phyloP scores from a whole-genome alignment of 208 protist species.

The Strigomonas culicis region DNA sequence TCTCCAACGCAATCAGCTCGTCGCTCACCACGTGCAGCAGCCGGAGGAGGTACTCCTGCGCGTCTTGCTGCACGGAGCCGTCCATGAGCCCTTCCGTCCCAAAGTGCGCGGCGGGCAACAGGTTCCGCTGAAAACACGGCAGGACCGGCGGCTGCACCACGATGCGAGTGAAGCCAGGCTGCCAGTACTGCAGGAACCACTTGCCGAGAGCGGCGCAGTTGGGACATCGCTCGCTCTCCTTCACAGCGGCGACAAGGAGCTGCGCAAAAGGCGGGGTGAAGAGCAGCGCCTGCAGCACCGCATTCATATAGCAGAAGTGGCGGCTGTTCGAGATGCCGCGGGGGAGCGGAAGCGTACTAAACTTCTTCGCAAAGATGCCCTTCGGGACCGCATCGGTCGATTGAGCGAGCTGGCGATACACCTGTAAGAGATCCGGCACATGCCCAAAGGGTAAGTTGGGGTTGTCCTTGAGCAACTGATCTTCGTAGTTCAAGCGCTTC shows the following conservation, averaged over 20 bases:
- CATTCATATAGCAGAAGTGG: constrained; percentile 88
- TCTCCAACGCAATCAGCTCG: constrained; percentile 46
- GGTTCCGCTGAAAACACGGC: constrained; percentile 7
- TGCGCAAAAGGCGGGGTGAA: constrained; percentile 75
- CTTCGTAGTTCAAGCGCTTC: background rate
- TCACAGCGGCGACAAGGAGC: constrained; percentile 37
- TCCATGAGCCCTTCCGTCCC: constrained; percentile 16
- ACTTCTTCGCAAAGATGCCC: constrained; percentile 24
- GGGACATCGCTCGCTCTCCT: constrained; percentile 31
- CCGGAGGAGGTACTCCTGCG: constrained; percentile 76
- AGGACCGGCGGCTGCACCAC: constrained; percentile 26
- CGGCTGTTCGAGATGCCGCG: constrained; percentile 71
- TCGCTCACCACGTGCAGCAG: constrained; percentile 60
- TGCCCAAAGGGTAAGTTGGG: background rate
- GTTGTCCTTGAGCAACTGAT: background rate
- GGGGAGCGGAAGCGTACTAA: constrained; percentile 34
- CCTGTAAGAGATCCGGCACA: too few relatives aligned
- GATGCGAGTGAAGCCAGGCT: constrained; percentile 11
- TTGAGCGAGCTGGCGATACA: too few relatives aligned
- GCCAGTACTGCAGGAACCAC: constrained; percentile 76
- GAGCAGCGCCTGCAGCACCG: constrained; percentile 57
- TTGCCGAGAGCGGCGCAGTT: constrained; percentile 44
- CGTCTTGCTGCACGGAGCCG: constrained; percentile 75
- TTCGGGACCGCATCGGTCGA: background rate
- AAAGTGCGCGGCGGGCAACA: too few relatives aligned